Percentiles rank a stretch among this genome's conserved stretches.
Conservation (phyloP, 306 rosid species). For the Casuarina cunninghamiana region DNA sequence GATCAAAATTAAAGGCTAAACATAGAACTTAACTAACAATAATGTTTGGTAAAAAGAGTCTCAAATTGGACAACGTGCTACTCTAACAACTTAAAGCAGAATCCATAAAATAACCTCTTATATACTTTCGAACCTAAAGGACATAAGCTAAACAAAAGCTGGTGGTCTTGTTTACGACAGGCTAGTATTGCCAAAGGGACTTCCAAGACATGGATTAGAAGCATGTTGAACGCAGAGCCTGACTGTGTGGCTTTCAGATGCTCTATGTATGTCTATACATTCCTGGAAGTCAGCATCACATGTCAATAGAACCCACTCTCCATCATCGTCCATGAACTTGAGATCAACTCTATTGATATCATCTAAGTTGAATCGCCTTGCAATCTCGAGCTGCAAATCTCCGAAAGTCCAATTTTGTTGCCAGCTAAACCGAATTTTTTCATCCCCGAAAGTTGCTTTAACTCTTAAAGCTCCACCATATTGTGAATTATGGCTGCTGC, state of each 20-base stretch:
- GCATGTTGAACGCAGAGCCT: conserved; percentile 53
- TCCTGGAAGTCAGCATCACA: conserved; percentile 66
- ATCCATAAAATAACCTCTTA: not conserved
- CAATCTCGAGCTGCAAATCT: conserved; percentile 55
- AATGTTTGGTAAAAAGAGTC: not conserved
- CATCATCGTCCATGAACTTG: conserved; percentile 54
- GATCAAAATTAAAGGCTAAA: conserved; percentile 20
- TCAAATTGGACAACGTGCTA: conserved; percentile 2
- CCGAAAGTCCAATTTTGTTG: conserved; percentile 41
- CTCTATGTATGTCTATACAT: conserved; percentile 45
- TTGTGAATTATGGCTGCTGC: not conserved
- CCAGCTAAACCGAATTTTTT: conserved; percentile 52
- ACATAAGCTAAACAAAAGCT: not conserved
- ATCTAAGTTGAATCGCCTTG: conserved; percentile 46
- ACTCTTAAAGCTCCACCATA: conserved; percentile 41
- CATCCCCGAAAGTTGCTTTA: conserved; percentile 57
- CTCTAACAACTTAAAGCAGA: conserved; percentile 2
- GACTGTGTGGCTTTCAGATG: conserved; percentile 52
- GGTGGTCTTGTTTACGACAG: conserved; percentile 19
- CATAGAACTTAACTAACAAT: conserved; percentile 14
- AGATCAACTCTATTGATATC: conserved; percentile 38
- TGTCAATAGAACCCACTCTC: conserved; percentile 51
- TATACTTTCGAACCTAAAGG: not conserved
- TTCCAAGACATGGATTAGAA: conserved; percentile 33
- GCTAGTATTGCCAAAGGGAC: conserved; percentile 36